Evolutionary conservation across 2,329 filamentous ascomycete genomes (phyloP).

Genomic region (Hypoxylon sp.): DNA sequence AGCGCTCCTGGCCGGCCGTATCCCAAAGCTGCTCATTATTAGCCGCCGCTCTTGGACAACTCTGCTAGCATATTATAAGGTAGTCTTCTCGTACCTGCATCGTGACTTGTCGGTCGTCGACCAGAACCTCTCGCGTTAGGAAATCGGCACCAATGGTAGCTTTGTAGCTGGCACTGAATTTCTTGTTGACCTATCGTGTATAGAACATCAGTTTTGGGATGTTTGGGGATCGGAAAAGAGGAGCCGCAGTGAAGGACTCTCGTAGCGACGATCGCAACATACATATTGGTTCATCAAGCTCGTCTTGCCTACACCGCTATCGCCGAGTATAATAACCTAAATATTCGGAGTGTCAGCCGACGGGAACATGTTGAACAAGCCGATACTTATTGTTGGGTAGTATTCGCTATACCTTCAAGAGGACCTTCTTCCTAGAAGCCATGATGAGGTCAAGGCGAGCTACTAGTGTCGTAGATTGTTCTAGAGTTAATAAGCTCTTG

Average conservation of each 20-base stretch:
- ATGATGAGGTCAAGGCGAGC: constrained; percentile 63
- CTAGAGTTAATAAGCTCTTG: neutral
- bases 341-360: constrained; percentile 29
- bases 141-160: constrained; percentile 99
- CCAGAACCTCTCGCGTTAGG: constrained; percentile 95
- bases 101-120: constrained; percentile 96
- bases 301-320: constrained; percentile 99
- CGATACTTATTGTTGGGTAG: constrained; percentile 18
- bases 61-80: constrained; percentile 17
- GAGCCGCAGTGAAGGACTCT: constrained; percentile 20
- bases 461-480: constrained; percentile 18
- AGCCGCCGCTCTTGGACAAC: constrained; percentile 41
- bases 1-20: constrained; percentile 96
- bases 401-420: constrained; percentile 78
- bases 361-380: neutral
- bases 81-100: constrained; percentile 81
- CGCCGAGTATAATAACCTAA: constrained; percentile 98
- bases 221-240: constrained; percentile 5
- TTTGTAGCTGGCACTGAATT: constrained; percentile 99
- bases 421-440: constrained; percentile 90
- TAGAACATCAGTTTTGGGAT: constrained; percentile 33
- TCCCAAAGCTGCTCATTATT: constrained; percentile 84
- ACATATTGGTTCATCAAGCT: constrained; percentile 99
- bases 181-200: constrained; percentile 94
- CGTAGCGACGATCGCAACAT: constrained; percentile 59